Base-by-base conservation (phyloP, 164 flowering plant genomes). In the Tetrastigma voinierianum region DNA sequence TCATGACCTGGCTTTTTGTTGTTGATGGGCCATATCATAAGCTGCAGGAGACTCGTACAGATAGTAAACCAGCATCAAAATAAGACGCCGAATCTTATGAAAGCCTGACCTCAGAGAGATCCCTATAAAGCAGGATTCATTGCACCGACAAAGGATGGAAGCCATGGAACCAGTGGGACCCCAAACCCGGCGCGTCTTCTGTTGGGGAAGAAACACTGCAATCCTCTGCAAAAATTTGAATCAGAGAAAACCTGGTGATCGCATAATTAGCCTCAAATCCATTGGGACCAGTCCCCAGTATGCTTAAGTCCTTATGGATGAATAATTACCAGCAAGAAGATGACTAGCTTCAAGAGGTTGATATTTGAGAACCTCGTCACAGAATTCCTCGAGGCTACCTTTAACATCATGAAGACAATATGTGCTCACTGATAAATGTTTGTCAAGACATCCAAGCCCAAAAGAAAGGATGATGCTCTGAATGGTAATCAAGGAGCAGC, bases 101-200 rank as follows among this genome's bases (percentile, higher is more conserved):
- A 86, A 16, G 87, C 72, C 51, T 48, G 57, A 43, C 19, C 73
- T 81, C 43, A n/a, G n/a, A 86, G 59, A 13, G 90, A 86, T 46
- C 88, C 90, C 78, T n/a, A 88, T 78, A 18, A 86, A 81, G 65
- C 86, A 88, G 52, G 46, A 59, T 84, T 86, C 15, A 67, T 79
- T 21, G 85, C 87, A 83, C 84, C 4, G 87, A 88, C 67, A n/a
- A 81, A 51, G 12, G 88, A 86, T 19, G 89, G 89, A 4, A 84
- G 32, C 93, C 90, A 84, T 4, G 93, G 93, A 9, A 85, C 90
- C 0, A 88, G 74, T 15, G 93, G 93, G 43, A 84, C 88, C 1
- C 93, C 90, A 88, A 14, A 79, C 71, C 61, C 82, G 80, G 3
- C 88, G 88, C 1, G 60, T 59, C 62, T 85, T 63, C 23, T 76